Evolutionary conservation across 805 yeast genomes (phyloP), one percentile per base, ranked within the genome.

Genomic region (Sugiyamaella valdiviana): DNA sequence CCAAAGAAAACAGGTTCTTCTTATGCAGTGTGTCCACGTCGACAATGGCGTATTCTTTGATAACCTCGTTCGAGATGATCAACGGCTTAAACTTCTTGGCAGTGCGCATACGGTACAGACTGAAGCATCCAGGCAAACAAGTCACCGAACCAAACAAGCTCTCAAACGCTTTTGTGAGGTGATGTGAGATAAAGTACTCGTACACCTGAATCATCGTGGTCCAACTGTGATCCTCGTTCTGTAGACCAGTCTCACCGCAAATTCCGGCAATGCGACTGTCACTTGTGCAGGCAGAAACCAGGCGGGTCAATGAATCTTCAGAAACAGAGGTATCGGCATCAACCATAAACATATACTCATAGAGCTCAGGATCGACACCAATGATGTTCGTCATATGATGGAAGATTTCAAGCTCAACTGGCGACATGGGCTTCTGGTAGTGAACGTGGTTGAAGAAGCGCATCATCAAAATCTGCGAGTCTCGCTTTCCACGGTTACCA

Each of bases 41-140:
- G 44, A 77, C 73, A 46, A 77, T 75, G 2, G 80, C 69, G 57
- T 79, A 79, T 44, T 79, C 73, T 51, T 76, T 73, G 42, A 79
- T 79, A 49, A 79, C 72, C 55, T 77, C 80, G n/a, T 80, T 78
- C 45, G 80, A 76, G 32, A 82, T 78, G 54, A 79, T 69, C 51
- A 79, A 66, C 2, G 84, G 84, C 56, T 74, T 78, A 2, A 74
- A 67, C 55, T 76, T 73, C 55, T 78, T 76, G 15, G 66, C 64
- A 2, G 71, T 66, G n/a, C 70, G 57, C 20, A 70, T 49, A 44
- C 83, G 66, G 60, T 78, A 79, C 70, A 79, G 70, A 17, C 75
- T 70, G 68, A 79, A 79, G 67, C 84, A 79, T n/a, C 84, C 84
- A 0, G 84, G 84, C 52, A 79, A 70, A 69, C 84, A 79, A 4